Evolutionary conservation across 305 asterid genomes (phyloP).

Genomic region (Nicotiana rustica): DNA sequence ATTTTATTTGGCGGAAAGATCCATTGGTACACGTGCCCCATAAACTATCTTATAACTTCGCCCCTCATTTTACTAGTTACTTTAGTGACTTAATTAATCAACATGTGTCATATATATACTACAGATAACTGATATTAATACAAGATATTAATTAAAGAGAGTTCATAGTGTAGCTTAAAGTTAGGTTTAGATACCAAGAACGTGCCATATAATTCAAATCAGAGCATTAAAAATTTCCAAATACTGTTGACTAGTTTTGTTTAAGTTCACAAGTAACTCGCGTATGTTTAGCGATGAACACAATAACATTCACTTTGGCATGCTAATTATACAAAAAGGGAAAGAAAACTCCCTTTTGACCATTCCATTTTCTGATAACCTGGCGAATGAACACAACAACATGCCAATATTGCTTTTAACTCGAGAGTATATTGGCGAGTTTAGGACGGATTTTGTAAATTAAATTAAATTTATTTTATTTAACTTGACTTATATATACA

Average conservation of each 20-base stretch:
- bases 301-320: neutral
- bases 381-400: neutral
- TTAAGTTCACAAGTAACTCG: constrained; percentile 23
- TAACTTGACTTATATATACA: no score
- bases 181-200: constrained; percentile 40
- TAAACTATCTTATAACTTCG: no score
- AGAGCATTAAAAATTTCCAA: neutral
- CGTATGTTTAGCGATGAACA: neutral
- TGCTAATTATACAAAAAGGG: neutral
- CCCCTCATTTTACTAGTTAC: no score
- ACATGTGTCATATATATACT: no score
- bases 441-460: no score
- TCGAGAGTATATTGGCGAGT: no score
- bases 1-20: no score
- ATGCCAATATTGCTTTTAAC: neutral
- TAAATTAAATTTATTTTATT: no score
- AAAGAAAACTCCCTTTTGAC: neutral
- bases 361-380: neutral
- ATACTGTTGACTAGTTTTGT: constrained; percentile 32
- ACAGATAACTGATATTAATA: no score
- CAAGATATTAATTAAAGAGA: neutral
- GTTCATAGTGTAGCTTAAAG: neutral
- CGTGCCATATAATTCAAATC: constrained; percentile 23
- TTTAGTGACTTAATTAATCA: no score
- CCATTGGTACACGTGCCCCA: no score